Evolutionary conservation across 2,329 filamentous ascomycete species (phyloP), one percentile per base, ranked within the genome.

Genomic region (Calonectria pseudoturangicola): DNA sequence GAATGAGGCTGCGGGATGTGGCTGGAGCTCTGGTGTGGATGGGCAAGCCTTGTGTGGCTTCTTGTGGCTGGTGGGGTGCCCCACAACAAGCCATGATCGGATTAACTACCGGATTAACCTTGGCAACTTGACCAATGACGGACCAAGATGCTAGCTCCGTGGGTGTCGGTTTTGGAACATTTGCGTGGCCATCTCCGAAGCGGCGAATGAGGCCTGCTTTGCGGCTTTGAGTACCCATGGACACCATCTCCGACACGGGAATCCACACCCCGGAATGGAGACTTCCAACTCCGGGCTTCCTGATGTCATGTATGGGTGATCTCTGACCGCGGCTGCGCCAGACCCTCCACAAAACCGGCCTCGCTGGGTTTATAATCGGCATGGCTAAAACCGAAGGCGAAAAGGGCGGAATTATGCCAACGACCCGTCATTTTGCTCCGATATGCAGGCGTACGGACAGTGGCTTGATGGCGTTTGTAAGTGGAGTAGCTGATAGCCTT

Each of bases 101-200:
- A 77, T 70, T 36, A 79, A 72, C 4, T 15, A 3, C 64, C 78
- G 78, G 78, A 79, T 73, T 51, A 79, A 77, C 15, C 41, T 5
- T 2, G 0, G 5, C 16, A 2, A 4, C 1, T 13, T 0, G 3
- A 2, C 76, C 71, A 78, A 74, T 71, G 41, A 28, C 2, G 8
- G 1, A 41, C n/a, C 28, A n/a, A 3, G 16, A 1, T 66, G 30
- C 18, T 2, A 12, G 13, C 45, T 36, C 75, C 75, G 75, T 2
- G 4, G 2, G 21, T 33, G 48, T 76, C 78, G 78, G 76, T 33
- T 73, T 79, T 77, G 76, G 78, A 79, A 77, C 54, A 80, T 75
- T 58, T 1, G 33, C 25, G 36, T 3, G 18, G 2, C 7, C 50
- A 78, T 72, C 39, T 74, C 76, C 76, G 75, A 74, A 9, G 48